These are phyloP conservation scores for Cenchrus americanus DNA, from an alignment of 176 grass and related monocot genomes.

Conservation along the genomic window DNA sequence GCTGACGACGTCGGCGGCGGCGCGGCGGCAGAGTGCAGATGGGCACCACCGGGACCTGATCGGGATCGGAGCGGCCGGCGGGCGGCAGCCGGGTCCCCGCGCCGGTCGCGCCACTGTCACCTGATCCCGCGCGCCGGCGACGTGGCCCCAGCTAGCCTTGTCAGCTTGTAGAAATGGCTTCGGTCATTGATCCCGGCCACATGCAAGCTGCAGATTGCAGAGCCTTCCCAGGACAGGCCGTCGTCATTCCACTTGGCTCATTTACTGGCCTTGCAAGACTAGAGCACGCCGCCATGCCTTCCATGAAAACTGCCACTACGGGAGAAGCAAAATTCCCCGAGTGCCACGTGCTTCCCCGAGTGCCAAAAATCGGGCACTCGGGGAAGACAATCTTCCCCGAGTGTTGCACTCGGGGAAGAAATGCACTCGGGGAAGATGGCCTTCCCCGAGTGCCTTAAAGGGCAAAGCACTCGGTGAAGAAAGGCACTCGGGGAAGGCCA, in stretches of 20 bases:
- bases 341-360: too few species aligned
- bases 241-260: neutral
- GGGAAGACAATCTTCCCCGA: too few species aligned
- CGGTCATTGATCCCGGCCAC: conserved; percentile 10
- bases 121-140: neutral
- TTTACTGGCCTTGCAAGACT: neutral
- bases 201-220: conserved; percentile 6
- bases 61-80: too few species aligned
- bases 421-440: too few species aligned
- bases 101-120: conserved; percentile 38
- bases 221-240: neutral
- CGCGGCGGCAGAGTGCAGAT: conserved; percentile 7
- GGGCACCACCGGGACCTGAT: conserved; percentile 39
- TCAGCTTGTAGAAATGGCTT: conserved; percentile 16
- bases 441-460: too few species aligned
- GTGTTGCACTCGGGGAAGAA: too few species aligned
- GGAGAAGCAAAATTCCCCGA: too few species aligned
- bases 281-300: neutral
- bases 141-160: conserved; percentile 30
- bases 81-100: conserved; percentile 30
- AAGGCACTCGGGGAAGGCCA: too few species aligned
- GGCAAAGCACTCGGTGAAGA: too few species aligned
- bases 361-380: too few species aligned
- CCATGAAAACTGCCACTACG: conserved; percentile 20
- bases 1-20: conserved; percentile 11